Conservation (phyloP, 2,329 filamentous ascomycete species). For the Epichloe gansuensis region DNA sequence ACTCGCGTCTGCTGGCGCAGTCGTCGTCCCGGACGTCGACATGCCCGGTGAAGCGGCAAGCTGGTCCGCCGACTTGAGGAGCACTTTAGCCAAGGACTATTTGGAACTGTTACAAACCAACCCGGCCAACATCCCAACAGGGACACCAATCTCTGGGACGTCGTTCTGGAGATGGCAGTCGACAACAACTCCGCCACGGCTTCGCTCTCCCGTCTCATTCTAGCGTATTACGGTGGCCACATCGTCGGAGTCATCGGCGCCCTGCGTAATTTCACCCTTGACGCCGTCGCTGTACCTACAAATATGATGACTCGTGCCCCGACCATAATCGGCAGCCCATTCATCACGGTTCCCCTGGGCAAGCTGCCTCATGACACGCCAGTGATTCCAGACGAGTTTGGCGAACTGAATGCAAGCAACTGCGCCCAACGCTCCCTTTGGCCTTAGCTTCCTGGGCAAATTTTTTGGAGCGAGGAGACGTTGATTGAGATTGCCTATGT, state of each 20-base stretch:
- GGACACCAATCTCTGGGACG: constrained; percentile 46
- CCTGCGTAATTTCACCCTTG: constrained; percentile 38
- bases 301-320: constrained; percentile 33
- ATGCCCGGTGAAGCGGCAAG: constrained; percentile 19
- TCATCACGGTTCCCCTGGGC: constrained; percentile 50
- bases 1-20: constrained; percentile 44
- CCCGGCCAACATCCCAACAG: constrained; percentile 42
- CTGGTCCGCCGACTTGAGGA: constrained; percentile 44
- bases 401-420: constrained; percentile 31
- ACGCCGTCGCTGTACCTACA: constrained; percentile 49
- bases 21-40: constrained; percentile 32
- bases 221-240: constrained; percentile 38
- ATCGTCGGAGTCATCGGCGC: constrained; percentile 49
- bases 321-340: constrained; percentile 45
- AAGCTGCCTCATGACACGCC: constrained; percentile 39
- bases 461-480: constrained; percentile 46
- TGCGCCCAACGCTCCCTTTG: constrained; percentile 48
- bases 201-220: constrained; percentile 44
- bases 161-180: constrained; percentile 36
- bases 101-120: constrained; percentile 43
- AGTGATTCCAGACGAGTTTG: constrained; percentile 31
- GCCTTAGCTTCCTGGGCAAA: constrained; percentile 47
- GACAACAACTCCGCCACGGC: constrained; percentile 43
- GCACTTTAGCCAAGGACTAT: constrained; percentile 39
- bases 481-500: constrained; percentile 55